A percentile compares a stretch with the other conserved stretches of the same genome.
These are phyloP conservation scores for Erigeron philadelphicus DNA, from an alignment of 140 eudicot species.

Conservation along the genomic window DNA sequence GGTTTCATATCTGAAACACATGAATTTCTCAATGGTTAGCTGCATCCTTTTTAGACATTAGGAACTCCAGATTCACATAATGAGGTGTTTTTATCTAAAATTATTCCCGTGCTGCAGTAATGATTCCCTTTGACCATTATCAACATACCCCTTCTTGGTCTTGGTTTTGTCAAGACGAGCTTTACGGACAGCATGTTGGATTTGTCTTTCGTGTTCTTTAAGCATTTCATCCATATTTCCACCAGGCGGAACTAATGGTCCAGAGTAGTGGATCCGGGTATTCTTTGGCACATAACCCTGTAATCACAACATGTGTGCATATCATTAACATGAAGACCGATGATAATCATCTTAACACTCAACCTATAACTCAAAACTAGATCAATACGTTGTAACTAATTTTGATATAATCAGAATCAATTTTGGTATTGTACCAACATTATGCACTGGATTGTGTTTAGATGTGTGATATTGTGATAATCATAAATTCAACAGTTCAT, in stretches of 20 bases:
- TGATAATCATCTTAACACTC: too few relatives aligned
- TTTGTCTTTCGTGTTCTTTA: conserved; percentile 73
- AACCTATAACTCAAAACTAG: too few relatives aligned
- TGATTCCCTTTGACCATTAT: conserved; percentile 73
- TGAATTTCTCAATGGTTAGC: conserved; percentile 20
- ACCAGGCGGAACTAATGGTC: conserved; percentile 73
- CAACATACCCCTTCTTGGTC: conserved; percentile 36
- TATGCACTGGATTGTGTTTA: background rate
- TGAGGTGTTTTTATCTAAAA: conserved; percentile 23
- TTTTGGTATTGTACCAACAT: too few relatives aligned
- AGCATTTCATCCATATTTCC: conserved; percentile 82
- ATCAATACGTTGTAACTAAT: background rate
- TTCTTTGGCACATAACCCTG: conserved; percentile 64
- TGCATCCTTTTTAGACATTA: conserved; percentile 6
- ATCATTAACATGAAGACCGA: background rate
- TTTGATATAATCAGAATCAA: background rate
- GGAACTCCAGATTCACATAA: conserved; percentile 10
- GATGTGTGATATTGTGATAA: background rate
- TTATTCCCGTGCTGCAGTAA: conserved; percentile 44
- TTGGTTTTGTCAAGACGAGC: conserved; percentile 62
- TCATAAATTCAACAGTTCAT: background rate
- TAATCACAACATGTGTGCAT: conserved; percentile 7
- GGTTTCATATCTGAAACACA: conserved; percentile 15
- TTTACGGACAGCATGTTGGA: conserved; percentile 70
- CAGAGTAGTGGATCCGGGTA: conserved; percentile 77